Base-by-base conservation (phyloP, 169 alveolate genomes). In the Plasmodium cynomolgi region DNA sequence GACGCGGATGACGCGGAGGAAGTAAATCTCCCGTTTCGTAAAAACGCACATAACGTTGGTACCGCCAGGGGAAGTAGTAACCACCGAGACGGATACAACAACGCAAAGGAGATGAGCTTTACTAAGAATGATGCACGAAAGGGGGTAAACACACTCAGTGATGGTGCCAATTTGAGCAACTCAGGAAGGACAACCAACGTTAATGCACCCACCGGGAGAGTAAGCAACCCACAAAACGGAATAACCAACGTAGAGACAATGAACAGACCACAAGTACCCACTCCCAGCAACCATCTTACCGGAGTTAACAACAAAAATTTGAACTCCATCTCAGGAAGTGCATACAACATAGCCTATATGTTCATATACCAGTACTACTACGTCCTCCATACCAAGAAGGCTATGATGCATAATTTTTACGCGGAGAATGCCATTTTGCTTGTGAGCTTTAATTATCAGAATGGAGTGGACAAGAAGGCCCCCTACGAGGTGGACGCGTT, bases 331-430 rank as follows among this genome's bases (percentile, higher is more conserved):
- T 50, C 37, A 17, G 93, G 86, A 31, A 85, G 71, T 9, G 93
- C 93, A 29, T 85, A 85, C 31, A 85, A 54, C 31, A 85, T 85
- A 29, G 39, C 93, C 3, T 85, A 80, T 31, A 90, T 90, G 94
- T 90, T 90, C 50, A 90, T 81, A 6, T 90, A 80, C 26, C 94
- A 90, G 75, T 90, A 90, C 50, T 90, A 90, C 58, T 81, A 90
- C 50, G 91, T 81, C 17, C 50, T 90, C 0, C 94, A 90, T 68
- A 90, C 88, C 33, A 90, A 90, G 37, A 90, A 90, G 68, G 94
- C 62, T 1, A 79, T 90, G 91, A 90, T 90, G 94, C 75, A 90
- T 20, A 90, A 90, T 62, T 90, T 90, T 41, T 90, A 90, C 34
- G 44, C 94, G 9, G 91, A 90, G 26, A 79, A 90, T 39, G 94